Percentiles rank a stretch among this genome's conserved stretches.
Evolutionary conservation across 352 stramenopile genomes (phyloP).

Genomic region (Globisporangium heterothallicum): DNA sequence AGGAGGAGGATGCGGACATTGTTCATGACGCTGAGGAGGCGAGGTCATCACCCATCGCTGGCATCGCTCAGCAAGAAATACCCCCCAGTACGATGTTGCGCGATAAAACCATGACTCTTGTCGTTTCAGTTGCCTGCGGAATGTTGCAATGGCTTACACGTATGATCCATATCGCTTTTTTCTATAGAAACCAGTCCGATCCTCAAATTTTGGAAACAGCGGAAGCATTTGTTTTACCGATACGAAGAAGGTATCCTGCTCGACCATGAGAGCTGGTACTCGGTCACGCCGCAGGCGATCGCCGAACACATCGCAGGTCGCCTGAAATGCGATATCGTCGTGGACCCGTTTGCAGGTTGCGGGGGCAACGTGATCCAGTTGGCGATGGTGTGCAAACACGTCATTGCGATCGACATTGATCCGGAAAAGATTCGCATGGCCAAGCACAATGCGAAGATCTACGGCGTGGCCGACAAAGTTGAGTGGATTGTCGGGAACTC

Average conservation of each 20-base stretch:
- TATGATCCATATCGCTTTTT: background rate
- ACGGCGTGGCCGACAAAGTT: slow-evolving; percentile 87
- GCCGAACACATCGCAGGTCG: slow-evolving; percentile 83
- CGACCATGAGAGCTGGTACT: slow-evolving; percentile 93
- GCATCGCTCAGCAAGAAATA: background rate
- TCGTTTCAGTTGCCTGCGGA: too few species aligned
- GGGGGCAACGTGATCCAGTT: slow-evolving; percentile 93
- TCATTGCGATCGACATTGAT: slow-evolving; percentile 93
- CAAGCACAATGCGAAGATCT: slow-evolving; percentile 88
- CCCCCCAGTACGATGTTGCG: background rate
- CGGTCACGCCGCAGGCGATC: slow-evolving; percentile 89
- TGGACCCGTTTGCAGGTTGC: slow-evolving; percentile 91
- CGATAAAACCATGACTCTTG: too few species aligned
- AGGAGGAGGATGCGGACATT: background rate
- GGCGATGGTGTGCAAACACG: slow-evolving; percentile 78
- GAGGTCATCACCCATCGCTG: too few species aligned
- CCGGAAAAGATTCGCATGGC: slow-evolving; percentile 86
- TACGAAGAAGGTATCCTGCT: slow-evolving; percentile 90
- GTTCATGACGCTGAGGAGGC: too few species aligned
- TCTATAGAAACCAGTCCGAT: slow-evolving; percentile 32
- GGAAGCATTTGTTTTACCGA: slow-evolving; percentile 82
- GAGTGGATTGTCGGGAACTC: slow-evolving; percentile 90
- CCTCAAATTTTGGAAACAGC: slow-evolving; percentile 90
- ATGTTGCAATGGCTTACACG: too few species aligned
- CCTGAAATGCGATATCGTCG: slow-evolving; percentile 72